Evolutionary conservation across 768 basidiomycete genomes (phyloP).

Genomic region (Strobilomyces echinocephalus): DNA sequence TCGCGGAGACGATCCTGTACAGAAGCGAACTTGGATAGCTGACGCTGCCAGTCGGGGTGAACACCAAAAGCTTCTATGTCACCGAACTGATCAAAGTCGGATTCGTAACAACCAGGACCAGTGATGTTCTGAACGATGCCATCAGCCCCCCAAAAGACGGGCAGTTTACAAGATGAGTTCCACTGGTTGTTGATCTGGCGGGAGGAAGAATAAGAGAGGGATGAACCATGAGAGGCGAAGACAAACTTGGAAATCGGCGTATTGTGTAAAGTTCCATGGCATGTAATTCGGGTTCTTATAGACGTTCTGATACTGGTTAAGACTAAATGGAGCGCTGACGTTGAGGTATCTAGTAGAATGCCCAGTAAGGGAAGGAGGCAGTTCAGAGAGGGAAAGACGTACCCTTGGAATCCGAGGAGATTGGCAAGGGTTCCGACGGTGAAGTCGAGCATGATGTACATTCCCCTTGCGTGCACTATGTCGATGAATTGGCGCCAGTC

Average conservation of each 20-base stretch:
- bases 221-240: neutral
- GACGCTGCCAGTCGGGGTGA: slow-evolving; percentile 90
- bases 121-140: slow-evolving; percentile 52
- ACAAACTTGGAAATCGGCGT: slow-evolving; percentile 73
- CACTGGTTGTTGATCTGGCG: slow-evolving; percentile 59
- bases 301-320: slow-evolving; percentile 65
- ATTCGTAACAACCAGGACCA: slow-evolving; percentile 65
- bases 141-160: slow-evolving; percentile 76
- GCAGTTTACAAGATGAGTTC: slow-evolving; percentile 71
- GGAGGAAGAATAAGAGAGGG: neutral
- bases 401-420: slow-evolving; percentile 83
- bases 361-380: slow-evolving; percentile 10
- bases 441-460: slow-evolving; percentile 93
- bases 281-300: slow-evolving; percentile 74
- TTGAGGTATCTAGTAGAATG: slow-evolving; percentile 56
- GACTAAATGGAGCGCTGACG: slow-evolving; percentile 69
- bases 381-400: slow-evolving; percentile 22
- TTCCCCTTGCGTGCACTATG: slow-evolving; percentile 70
- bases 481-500: slow-evolving; percentile 79
- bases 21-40: slow-evolving; percentile 91
- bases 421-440: slow-evolving; percentile 92
- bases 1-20: slow-evolving; percentile 95
- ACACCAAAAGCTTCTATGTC: slow-evolving; percentile 99
- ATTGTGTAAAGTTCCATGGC: slow-evolving; percentile 85
- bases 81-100: slow-evolving; percentile 93